Evolutionary conservation across 108 stramenopile species (phyloP).

Genomic region (Pseudonitzschia delicatissima): DNA sequence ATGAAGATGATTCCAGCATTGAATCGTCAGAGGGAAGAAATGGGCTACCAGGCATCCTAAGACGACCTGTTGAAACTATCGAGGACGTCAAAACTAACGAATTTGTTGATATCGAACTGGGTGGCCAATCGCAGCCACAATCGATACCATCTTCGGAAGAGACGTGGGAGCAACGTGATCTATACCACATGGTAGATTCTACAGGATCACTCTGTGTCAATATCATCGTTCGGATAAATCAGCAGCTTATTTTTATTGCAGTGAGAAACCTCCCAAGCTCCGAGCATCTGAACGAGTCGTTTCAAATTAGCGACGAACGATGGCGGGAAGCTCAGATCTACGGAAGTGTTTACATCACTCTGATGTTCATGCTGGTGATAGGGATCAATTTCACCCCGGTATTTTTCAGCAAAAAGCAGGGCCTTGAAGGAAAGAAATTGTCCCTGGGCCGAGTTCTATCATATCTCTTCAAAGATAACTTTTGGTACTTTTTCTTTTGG

Average conservation of each 20-base stretch:
- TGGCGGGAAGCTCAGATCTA: conserved; percentile 21
- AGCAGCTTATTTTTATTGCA: conserved; percentile 8
- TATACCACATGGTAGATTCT: conserved; percentile 28
- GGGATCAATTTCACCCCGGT: conserved; percentile 2
- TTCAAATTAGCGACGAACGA: conserved; percentile 14
- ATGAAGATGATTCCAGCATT: neutral
- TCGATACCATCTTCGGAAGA: neutral
- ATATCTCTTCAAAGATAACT: conserved; percentile 25
- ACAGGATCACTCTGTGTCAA: conserved; percentile 11
- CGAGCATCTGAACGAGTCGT: conserved; percentile 24
- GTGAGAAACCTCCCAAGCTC: conserved; percentile 17
- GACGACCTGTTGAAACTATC: neutral
- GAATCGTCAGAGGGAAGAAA: neutral
- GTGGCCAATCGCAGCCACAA: neutral
- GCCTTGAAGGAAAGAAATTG: conserved; percentile 2
- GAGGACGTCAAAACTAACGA: neutral
- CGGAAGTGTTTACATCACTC: conserved; percentile 15
- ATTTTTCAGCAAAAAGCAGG: conserved; percentile 2
- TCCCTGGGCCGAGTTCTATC: conserved; percentile 20
- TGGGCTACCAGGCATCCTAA: neutral
- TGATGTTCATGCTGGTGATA: conserved; percentile 10
- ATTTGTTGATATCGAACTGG: neutral
- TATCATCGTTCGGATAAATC: conserved; percentile 23
- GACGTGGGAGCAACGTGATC: conserved; percentile 6
- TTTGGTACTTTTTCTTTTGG: conserved; percentile 31